Conservation (phyloP, 371 early-diverging fungal species). For the Rhizopus sp. region DNA sequence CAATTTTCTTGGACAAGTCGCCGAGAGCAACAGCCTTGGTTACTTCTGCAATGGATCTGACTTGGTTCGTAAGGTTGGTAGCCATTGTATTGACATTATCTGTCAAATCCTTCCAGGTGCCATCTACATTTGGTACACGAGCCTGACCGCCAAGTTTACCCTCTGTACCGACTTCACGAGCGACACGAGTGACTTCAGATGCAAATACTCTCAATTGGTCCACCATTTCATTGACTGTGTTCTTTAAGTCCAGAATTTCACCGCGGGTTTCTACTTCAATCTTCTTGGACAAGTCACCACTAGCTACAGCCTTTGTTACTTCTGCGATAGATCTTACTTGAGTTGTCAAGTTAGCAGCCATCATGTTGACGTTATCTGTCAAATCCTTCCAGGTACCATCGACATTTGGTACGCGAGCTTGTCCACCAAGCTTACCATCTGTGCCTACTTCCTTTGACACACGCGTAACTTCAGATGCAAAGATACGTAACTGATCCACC, state of each 20-base stretch:
- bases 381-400: conserved; percentile 40
- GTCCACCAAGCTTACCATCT: conserved; percentile 42
- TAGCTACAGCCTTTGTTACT: conserved; percentile 23
- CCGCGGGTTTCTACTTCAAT: conserved; percentile 21
- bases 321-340: conserved; percentile 25
- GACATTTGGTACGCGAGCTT: conserved; percentile 33
- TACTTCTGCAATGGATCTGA: conserved; percentile 55
- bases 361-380: conserved; percentile 35
- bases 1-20: conserved; percentile 59
- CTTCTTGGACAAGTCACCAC: conserved; percentile 23
- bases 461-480: conserved; percentile 13
- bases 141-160: too few species aligned
- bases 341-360: conserved; percentile 20
- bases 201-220: conserved; percentile 30
- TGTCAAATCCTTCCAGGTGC: too few species aligned
- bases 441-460: conserved; percentile 14
- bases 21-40: conserved; percentile 57
- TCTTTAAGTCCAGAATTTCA: conserved; percentile 21
- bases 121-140: too few species aligned
- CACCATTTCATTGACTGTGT: conserved; percentile 18
- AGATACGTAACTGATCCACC: conserved; percentile 11
- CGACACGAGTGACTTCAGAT: too few species aligned
- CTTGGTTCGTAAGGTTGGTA: conserved; percentile 44
- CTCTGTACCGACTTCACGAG: too few species aligned
- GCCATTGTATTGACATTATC: too few species aligned